Evolutionary conservation across 768 basidiomycete genomes (phyloP).

Genomic region (Phylloporus arenicola): DNA sequence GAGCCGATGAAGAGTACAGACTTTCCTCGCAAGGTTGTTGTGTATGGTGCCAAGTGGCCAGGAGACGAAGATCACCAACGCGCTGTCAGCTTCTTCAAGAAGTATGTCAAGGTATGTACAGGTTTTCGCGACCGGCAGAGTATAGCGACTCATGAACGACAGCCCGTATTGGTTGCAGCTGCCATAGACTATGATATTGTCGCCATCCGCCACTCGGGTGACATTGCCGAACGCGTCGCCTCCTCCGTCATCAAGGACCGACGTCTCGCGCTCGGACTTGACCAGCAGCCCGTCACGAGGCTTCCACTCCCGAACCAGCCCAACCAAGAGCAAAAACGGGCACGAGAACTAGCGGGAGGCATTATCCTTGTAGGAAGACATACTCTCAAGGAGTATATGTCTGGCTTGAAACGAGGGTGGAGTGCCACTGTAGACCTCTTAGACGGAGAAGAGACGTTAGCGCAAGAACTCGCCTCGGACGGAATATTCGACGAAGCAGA

Average conservation of each 20-base stretch:
- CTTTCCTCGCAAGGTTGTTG: constrained; percentile 71
- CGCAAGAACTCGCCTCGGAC: constrained; percentile 63
- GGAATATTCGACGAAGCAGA: constrained; percentile 71
- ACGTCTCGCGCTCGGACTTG: constrained; percentile 60
- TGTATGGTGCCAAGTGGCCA: constrained; percentile 88
- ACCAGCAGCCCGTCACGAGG: constrained; percentile 37
- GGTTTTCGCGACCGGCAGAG: constrained; percentile 7
- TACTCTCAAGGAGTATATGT: constrained; percentile 92
- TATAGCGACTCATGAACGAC: constrained; percentile 5
- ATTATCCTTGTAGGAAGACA: constrained; percentile 81
- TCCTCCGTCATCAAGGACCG: constrained; percentile 69
- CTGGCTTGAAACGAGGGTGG: constrained; percentile 83
- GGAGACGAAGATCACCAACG: constrained; percentile 91
- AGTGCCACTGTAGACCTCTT: constrained; percentile 61
- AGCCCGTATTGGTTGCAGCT: constrained; percentile 94
- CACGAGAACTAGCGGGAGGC: constrained; percentile 74
- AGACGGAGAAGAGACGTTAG: constrained; percentile 68
- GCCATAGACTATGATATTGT: constrained; percentile 90
- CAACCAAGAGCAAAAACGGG: constrained; percentile 45
- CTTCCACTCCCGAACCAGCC: constrained; percentile 45
- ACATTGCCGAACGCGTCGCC: constrained; percentile 70
- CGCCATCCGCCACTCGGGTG: constrained; percentile 77
- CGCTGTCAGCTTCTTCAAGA: constrained; percentile 83
- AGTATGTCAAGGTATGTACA: constrained; percentile 86
- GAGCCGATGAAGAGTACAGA: constrained; percentile 60